Evolutionary conservation across 768 basidiomycete species (phyloP), one percentile per base, ranked within the genome.

Genomic region (Leucocoprinus birnbaumii): DNA sequence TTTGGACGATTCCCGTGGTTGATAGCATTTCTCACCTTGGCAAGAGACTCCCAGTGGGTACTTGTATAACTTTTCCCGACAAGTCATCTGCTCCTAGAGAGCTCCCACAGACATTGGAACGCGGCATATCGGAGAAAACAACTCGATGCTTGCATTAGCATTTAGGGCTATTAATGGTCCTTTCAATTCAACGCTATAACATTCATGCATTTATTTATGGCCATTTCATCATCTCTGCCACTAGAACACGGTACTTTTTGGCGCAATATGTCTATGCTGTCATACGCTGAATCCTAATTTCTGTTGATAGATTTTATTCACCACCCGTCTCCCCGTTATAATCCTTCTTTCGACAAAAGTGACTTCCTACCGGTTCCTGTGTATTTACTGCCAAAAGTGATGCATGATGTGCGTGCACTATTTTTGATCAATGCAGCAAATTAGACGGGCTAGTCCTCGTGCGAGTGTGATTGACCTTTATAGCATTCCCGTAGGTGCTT

Each of bases 121-220:
- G 38, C 38, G 16, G 16, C 9, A 3, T 14, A 38, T 38, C 16
- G 13, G 9, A 16, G n/a, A 38, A 38, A 38, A 38, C 4, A 38
- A 16, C 13, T n/a, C 38, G 38, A n/a, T 38, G 16, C n/a, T 11
- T 31, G 31, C 6, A 11, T 11, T 31, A 31, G 38, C 11, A 3
- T 14, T 14, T n/a, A 5, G n/a, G 38, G 10, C 19, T 46, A 46
- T 45, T n/a, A 46, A 35, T 38, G 31, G 21, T 19, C 37, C 40
- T 40, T 41, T 46, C 44, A 53, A 45, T 53, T 44, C 51, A 53
- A 43, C 43, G 51, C 41, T 34, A 44, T 16, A 53, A 53, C 51
- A 41, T 44, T 44, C 21, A 45, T 34, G 19, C 51, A 44, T 27
- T 7, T 31, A 44, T 46, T 46, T 53, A 44, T 53, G 44, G 26